Base-by-base conservation (phyloP, 805 yeast species). In the Saccharomycopsis selenospora region DNA sequence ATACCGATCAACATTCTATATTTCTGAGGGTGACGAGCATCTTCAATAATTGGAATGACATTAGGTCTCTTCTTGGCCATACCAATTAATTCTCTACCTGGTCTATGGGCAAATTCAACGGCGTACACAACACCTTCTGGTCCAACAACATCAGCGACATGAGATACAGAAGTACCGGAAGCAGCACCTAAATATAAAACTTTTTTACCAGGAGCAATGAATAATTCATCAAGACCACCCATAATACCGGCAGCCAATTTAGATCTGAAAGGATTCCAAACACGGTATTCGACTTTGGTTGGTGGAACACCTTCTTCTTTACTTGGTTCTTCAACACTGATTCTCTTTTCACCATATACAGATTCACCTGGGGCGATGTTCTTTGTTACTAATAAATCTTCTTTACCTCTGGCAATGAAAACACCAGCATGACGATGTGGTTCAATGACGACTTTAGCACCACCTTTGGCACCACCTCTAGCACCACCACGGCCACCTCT, bases 1-100 rank as follows among this genome's bases (percentile, higher is more conserved):
- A 93, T 93, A 64, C 97, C 95, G 56, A 93, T 77, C 62, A 93
- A 79, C 99, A 93, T 93, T 77, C 99, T 84, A 83, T 93, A 93
- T 74, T 93, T 93, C 70, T 93, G 99, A 65, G 99, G 99, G 75
- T 93, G 99, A 78, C 99, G 90, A 56, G 99, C 99, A 75, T 93
- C 99, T 73, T 93, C 99, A 68, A 93, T 90, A 70, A 93, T 93
- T 64, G 99, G 99, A 59, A 93, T 88, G 51, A 93, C 95, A 66
- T 93, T 93, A 57, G 99, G 98, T 80, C 99, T 87, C 95, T 93
- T 93, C 82, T 91, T 93, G 67, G 99, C 99, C 99, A 93, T 93
- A 64, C 95, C 87, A 64, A 93, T 91, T 72, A 93, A 80, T 72
- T 93, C 99, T 79, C 99, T 85, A 70, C 99, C 99, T 65, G 98